These are phyloP conservation scores for Triticum monococcum DNA, from an alignment of 176 grass and related monocot species.

Conservation along the genomic window DNA sequence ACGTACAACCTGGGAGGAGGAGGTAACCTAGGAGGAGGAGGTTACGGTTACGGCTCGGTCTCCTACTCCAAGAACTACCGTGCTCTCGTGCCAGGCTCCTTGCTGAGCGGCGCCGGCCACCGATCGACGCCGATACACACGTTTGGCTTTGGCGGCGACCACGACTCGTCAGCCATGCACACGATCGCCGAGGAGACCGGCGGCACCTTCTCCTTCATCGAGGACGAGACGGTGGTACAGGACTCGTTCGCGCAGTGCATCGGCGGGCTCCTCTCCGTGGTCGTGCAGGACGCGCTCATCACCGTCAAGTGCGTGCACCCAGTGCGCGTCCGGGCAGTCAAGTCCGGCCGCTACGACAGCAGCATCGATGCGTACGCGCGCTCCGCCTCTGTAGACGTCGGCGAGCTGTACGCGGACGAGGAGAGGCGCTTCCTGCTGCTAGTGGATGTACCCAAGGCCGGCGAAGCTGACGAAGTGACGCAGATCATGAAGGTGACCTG, in stretches of 20 bases:
- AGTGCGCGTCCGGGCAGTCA: slow-evolving; percentile 35
- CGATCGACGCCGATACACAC: slow-evolving; percentile 49
- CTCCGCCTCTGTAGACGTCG: slow-evolving; percentile 52
- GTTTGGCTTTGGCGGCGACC: slow-evolving; percentile 75
- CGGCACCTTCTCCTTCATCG: slow-evolving; percentile 83
- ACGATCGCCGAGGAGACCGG: slow-evolving; percentile 52
- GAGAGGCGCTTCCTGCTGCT: slow-evolving; percentile 57
- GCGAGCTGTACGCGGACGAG: slow-evolving; percentile 52
- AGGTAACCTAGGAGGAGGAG: background rate
- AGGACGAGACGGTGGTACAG: slow-evolving; percentile 52
- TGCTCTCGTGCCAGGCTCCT: slow-evolving; percentile 52
- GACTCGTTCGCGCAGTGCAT: slow-evolving; percentile 78
- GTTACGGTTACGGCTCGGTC: background rate
- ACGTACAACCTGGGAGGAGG: slow-evolving; percentile 18
- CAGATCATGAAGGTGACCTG: slow-evolving; percentile 44
- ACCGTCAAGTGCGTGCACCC: slow-evolving; percentile 36
- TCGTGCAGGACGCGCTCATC: slow-evolving; percentile 43
- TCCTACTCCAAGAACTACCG: slow-evolving; percentile 36
- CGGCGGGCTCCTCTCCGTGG: slow-evolving; percentile 59
- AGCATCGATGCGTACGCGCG: slow-evolving; percentile 34
- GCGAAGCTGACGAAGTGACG: background rate
- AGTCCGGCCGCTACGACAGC: slow-evolving; percentile 59
- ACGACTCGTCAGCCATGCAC: slow-evolving; percentile 74
- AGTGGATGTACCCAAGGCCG: slow-evolving; percentile 40
- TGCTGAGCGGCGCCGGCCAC: background rate